Evolutionary conservation across 2,329 filamentous ascomycete genomes (phyloP), one percentile per base, ranked within the genome.

Genomic region (Emergomyces orientalis): DNA sequence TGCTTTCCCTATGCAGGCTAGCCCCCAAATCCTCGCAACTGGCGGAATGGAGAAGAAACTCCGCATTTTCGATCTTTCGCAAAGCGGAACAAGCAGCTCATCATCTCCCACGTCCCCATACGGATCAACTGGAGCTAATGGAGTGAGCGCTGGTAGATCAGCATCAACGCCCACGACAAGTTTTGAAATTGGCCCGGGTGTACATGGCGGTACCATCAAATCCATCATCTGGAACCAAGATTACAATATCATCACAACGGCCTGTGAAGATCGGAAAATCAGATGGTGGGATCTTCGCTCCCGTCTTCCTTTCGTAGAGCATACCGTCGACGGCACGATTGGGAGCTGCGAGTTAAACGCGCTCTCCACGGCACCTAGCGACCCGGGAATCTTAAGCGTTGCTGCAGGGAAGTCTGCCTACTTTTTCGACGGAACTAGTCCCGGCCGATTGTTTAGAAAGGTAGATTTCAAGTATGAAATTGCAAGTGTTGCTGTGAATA

Each of bases 31-130:
- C 62, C 81, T 99, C 34, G 94, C 93, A 6, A 97, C 94, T 0
- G 94, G 93, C 41, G 94, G 94, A 32, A 90, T 90, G 79, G 94
- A 99, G 78, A 97, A 97, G 82, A 97, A 94, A 77, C 84, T 99
- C 60, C 90, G 93, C 61, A 88, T 99, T 66, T 99, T 94, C 72
- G 93, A 97, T 70, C 81, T 99, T 19, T 85, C 85, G 19, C 85
- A 86, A 64, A 80, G 83, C 57, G 70, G 72, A 30, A 66, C 70
- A 6, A 73, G 72, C 66, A 74, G 70, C 58, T 69, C 69, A 41
- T 77, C 75, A 9, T 74, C 75, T 11, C 73, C 79, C 63, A 69
- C 77, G 47, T 68, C 74, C 68, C 65, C 74, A 11, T 77, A 75
- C 43, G 62, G 64, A 7, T 73, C 70, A 63, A 76, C 69, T 52